Conservation (phyloP, 768 basidiomycete species). For the Boletus bicolor region DNA sequence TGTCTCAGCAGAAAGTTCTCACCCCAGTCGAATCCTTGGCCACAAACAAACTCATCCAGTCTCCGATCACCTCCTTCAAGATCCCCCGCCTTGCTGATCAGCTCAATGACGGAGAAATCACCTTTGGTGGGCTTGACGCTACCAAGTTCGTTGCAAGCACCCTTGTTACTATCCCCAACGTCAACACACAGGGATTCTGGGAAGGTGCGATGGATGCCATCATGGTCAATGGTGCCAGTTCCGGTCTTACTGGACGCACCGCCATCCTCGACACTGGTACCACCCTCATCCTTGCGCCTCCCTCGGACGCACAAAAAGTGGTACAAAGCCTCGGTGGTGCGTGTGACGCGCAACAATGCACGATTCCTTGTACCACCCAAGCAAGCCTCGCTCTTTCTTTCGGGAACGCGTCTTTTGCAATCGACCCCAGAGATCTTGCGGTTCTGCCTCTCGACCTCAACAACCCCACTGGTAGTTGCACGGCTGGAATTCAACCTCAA, state of each 20-base stretch:
- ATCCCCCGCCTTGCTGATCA: conserved; percentile 70
- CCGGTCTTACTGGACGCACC: conserved; percentile 56
- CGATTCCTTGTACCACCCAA: conserved; percentile 61
- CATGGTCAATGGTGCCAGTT: conserved; percentile 53
- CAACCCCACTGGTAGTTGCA: conserved; percentile 56
- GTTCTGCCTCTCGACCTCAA: conserved; percentile 52
- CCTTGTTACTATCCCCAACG: conserved; percentile 57
- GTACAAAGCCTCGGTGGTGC: conserved; percentile 58
- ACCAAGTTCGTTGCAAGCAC: conserved; percentile 64
- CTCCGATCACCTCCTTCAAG: conserved; percentile 75
- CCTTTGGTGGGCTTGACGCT: conserved; percentile 73
- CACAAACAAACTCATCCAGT: conserved; percentile 49
- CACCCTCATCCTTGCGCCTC: conserved; percentile 42
- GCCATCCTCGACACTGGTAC: conserved; percentile 61
- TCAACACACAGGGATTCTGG: conserved; percentile 76
- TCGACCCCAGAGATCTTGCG: conserved; percentile 64
- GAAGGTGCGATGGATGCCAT: conserved; percentile 61
- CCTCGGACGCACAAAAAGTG: conserved; percentile 51
- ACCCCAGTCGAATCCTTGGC: conserved; percentile 77
- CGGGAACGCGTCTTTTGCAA: conserved; percentile 54
- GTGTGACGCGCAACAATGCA: conserved; percentile 50
- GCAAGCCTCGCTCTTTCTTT: conserved; percentile 54
- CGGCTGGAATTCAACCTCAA: conserved; percentile 67
- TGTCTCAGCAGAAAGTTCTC: conserved; percentile 60
- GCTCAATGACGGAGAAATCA: conserved; percentile 69